Evolutionary conservation across 2,329 filamentous ascomycete species (phyloP).

Genomic region (Pseudovirgaria hyperparasitica): DNA sequence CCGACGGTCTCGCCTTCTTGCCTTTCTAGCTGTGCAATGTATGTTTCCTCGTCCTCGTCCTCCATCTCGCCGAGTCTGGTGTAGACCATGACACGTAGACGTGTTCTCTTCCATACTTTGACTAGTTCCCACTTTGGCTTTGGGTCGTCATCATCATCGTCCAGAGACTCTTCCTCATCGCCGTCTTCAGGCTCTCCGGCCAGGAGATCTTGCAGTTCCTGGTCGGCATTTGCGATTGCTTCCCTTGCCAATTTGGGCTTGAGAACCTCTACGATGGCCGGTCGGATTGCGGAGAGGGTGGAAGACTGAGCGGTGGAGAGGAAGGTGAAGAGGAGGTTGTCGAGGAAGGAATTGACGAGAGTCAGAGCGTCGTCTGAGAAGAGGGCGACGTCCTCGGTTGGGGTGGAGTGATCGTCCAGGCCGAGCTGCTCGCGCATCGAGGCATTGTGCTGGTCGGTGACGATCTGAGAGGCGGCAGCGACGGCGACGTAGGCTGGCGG

Average conservation of each 20-base stretch:
- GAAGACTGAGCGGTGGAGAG: slow-evolving; percentile 72
- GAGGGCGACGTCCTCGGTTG: slow-evolving; percentile 52
- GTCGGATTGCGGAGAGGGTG: slow-evolving; percentile 58
- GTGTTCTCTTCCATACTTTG: slow-evolving; percentile 83
- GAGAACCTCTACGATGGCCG: slow-evolving; percentile 73
- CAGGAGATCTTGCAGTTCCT: slow-evolving; percentile 78
- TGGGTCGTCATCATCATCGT: slow-evolving; percentile 13
- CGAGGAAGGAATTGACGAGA: slow-evolving; percentile 82
- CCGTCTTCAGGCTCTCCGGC: slow-evolving; percentile 62
- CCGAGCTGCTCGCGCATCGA: slow-evolving; percentile 58
- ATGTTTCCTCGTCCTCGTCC: slow-evolving; percentile 89
- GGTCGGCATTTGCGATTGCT: slow-evolving; percentile 69
- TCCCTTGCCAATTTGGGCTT: slow-evolving; percentile 82
- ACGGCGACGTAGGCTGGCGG: slow-evolving; percentile 77
- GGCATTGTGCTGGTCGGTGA: slow-evolving; percentile 76
- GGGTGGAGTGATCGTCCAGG: slow-evolving; percentile 46
- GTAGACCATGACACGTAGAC: slow-evolving; percentile 95
- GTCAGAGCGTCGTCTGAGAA: slow-evolving; percentile 62
- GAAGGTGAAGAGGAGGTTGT: slow-evolving; percentile 85
- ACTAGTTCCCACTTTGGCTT: slow-evolving; percentile 73
- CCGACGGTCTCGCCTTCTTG: slow-evolving; percentile 42
- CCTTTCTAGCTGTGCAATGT: slow-evolving; percentile 65
- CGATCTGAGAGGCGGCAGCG: slow-evolving; percentile 79
- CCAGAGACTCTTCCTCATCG: slow-evolving; percentile 22
- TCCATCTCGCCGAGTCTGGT: slow-evolving; percentile 93